phyloP scores from a whole-genome alignment of 306 rosid genomes.

The Cicer pinnatifidum region DNA sequence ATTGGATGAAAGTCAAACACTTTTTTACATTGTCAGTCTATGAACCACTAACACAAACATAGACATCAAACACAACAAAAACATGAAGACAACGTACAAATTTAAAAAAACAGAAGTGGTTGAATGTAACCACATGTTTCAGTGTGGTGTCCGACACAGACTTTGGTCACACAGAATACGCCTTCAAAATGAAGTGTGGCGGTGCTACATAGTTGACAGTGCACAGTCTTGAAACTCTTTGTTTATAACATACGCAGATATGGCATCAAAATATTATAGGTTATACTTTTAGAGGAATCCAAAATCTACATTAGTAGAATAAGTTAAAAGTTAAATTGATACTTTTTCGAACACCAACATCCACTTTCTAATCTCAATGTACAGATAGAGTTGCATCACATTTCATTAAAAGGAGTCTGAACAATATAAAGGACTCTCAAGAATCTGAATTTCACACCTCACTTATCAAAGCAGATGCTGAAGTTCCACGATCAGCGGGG shows the following conservation, averaged over 20 bases:
- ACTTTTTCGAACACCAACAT: constrained; percentile 18
- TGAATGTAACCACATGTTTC: too few species aligned
- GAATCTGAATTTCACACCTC: constrained; percentile 66
- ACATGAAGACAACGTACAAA: too few species aligned
- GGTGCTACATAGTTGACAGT: too few species aligned
- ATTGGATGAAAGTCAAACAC: neutral
- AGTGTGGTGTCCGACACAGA: too few species aligned
- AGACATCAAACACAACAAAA: too few species aligned
- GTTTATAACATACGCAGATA: neutral
- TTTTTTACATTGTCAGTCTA: neutral
- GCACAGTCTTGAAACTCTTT: neutral
- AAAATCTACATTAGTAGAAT: neutral
- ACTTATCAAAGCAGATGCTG: constrained; percentile 74
- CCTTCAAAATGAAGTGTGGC: too few species aligned
- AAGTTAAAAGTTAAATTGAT: constrained; percentile 20
- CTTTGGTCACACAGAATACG: too few species aligned
- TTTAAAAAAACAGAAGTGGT: too few species aligned
- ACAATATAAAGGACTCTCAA: constrained; percentile 23
- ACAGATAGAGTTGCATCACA: neutral
- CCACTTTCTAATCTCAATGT: neutral
- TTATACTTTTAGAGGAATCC: constrained; percentile 19
- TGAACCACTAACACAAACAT: too few species aligned
- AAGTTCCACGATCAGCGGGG: constrained; percentile 91
- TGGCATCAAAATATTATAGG: constrained; percentile 3
- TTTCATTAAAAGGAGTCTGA: neutral